phyloP scores from a whole-genome alignment of 2,329 filamentous ascomycete species.

The Knufia fluminis region DNA sequence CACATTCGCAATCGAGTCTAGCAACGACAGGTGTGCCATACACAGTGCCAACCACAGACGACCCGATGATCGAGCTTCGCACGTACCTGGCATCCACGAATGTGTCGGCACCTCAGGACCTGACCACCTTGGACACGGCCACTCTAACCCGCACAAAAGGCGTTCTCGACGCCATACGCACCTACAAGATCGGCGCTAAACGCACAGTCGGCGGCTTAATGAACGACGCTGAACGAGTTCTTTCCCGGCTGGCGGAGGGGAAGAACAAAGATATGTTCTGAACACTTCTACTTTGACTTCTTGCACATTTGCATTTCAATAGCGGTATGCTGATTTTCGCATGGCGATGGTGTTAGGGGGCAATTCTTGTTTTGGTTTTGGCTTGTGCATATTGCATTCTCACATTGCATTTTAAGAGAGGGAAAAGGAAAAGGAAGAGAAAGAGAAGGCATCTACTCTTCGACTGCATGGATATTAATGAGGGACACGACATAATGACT shows the following conservation, averaged over 20 bases:
- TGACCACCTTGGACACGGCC: conserved; percentile 14
- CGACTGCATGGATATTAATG: neutral
- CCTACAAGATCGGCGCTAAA: conserved; percentile 20
- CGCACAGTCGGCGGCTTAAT: conserved; percentile 27
- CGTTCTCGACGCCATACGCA: conserved; percentile 27
- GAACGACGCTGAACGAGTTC: conserved; percentile 28
- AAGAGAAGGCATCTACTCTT: neutral
- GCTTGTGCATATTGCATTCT: too few species aligned
- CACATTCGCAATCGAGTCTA: conserved; percentile 1
- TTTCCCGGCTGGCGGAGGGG: conserved; percentile 26
- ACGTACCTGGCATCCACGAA: conserved; percentile 11
- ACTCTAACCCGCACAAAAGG: conserved; percentile 23
- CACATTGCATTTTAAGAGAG: neutral
- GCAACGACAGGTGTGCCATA: neutral
- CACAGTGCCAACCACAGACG: neutral
- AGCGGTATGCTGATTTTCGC: neutral
- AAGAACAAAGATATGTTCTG: conserved; percentile 14
- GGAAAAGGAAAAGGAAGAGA: neutral
- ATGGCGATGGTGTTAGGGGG: neutral
- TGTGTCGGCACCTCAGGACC: conserved; percentile 11
- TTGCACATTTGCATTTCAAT: neutral
- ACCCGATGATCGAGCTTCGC: neutral
- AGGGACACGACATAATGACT: neutral
- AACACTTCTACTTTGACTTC: neutral
- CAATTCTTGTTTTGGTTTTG: neutral